Conservation (phyloP, 352 stramenopile species). For the Peronospora destructor region DNA sequence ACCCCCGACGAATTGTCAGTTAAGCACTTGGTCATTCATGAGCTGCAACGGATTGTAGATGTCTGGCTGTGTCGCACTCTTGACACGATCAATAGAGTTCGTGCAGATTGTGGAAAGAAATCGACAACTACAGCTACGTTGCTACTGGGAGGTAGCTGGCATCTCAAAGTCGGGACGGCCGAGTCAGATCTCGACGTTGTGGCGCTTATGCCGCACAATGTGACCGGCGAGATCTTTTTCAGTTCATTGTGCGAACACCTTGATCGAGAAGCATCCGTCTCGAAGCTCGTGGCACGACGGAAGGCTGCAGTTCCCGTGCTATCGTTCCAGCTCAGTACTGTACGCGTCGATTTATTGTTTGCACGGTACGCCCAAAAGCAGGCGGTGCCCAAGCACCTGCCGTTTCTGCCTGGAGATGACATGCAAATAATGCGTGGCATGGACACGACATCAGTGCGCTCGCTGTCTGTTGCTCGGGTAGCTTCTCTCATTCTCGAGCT, state of each 20-base stretch:
- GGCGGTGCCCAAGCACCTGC: conserved; percentile 65
- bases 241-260: conserved; percentile 52
- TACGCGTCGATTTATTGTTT: conserved; percentile 75
- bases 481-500: conserved; percentile 76
- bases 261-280: conserved; percentile 27
- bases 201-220: conserved; percentile 51
- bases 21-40: conserved; percentile 76
- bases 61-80: conserved; percentile 57
- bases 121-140: conserved; percentile 44
- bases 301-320: conserved; percentile 70
- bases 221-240: conserved; percentile 68
- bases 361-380: conserved; percentile 52
- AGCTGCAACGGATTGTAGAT: conserved; percentile 66
- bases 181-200: conserved; percentile 81
- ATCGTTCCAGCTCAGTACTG: conserved; percentile 57
- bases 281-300: conserved; percentile 62
- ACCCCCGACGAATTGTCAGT: conserved; percentile 48
- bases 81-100: conserved; percentile 19
- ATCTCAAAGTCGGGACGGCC: conserved; percentile 66
- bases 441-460: conserved; percentile 68
- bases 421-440: conserved; percentile 68
- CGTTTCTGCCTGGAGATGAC: conserved; percentile 48
- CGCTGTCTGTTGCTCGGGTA: conserved; percentile 68
- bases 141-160: conserved; percentile 71
- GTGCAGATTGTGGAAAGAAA: conserved; percentile 4